A percentile compares a stretch with the other conserved stretches of the same genome.
Conservation (phyloP, 257 asterid genomes). For the Solanum acaule region DNA sequence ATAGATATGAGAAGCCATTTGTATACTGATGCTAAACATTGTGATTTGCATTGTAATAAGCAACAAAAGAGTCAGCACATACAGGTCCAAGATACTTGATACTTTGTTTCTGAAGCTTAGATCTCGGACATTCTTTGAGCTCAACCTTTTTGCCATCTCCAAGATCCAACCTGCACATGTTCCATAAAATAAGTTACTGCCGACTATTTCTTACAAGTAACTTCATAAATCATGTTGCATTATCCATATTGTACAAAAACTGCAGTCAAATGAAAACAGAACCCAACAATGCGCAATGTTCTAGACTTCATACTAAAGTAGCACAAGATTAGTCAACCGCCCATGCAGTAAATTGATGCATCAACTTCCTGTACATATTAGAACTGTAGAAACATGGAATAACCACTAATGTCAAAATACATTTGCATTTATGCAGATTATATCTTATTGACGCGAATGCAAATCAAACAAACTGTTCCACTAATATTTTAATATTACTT, state of each 20-base stretch:
- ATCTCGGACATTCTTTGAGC: slow-evolving; percentile 72
- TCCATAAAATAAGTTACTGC: not conserved
- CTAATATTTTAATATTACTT: not conserved
- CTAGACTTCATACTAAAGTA: not conserved
- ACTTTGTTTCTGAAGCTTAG: slow-evolving; percentile 79
- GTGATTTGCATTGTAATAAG: not conserved
- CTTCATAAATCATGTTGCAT: not conserved
- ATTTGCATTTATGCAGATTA: not conserved
- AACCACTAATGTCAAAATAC: not conserved
- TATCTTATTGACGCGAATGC: not conserved
- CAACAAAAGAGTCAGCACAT: slow-evolving; percentile 22
- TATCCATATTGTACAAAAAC: not conserved
- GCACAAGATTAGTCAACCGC: not conserved
- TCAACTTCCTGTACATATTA: not conserved
- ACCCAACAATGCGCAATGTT: not conserved
- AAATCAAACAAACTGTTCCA: not conserved
- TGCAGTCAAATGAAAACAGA: not conserved
- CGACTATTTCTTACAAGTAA: not conserved
- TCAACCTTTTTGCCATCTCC: slow-evolving; percentile 91
- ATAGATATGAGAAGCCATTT: not conserved
- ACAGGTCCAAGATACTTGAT: slow-evolving; percentile 96
- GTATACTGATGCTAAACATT: not conserved
- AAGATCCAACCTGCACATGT: slow-evolving; percentile 73
- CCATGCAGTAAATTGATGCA: not conserved
- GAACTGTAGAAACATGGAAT: not conserved